Evolutionary conservation across 2,329 filamentous ascomycete genomes (phyloP), one percentile per base, ranked within the genome.

Genomic region (Cercospora zeina): DNA sequence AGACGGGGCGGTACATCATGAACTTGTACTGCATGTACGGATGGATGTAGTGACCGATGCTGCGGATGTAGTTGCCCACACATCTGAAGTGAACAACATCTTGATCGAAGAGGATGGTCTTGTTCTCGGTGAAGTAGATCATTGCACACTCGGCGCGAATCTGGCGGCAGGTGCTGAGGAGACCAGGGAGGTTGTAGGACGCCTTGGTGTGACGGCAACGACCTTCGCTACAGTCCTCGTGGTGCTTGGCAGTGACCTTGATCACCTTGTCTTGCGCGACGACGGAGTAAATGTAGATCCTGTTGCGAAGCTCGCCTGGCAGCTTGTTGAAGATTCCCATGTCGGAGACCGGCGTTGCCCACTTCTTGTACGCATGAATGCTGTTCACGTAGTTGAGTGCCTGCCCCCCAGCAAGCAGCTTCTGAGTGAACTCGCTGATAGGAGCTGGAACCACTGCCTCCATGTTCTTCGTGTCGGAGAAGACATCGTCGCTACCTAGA

Each of bases 251-350:
- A n/a, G 57, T 49, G 62, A 69, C 39, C 42, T 59, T 58, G 42
- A 69, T 64, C 7, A 55, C 56, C 21, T 36, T 16, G 11, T 37
- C 5, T 13, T 62, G 54, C 4, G 58, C 47, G n/a, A 65, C 55
- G 11, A 69, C 58, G 1, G 64, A 65, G 24, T 67, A 36, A 42
- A 68, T 69, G 61, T 71, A 72, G 57, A 72, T 70, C 37, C 54
- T 34, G 55, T 72, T 72, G 24, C 69, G 59, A 13, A 71, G 30
- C 53, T 71, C 69, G 21, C 68, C 69, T 7, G 70, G 68, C 10
- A 72, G 67, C 57, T 65, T 67, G 33, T 45, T 34, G 61, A 72
- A 64, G 42, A 58, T 61, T 10, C 70, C 69, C 55, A 72, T 67
- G 47, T 71, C 61, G 11, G 66, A 68, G 11, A 33, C n/a, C 4